These are phyloP conservation scores for Kwoniella dejecticola DNA, from an alignment of 768 basidiomycete species.

Conservation along the genomic window DNA sequence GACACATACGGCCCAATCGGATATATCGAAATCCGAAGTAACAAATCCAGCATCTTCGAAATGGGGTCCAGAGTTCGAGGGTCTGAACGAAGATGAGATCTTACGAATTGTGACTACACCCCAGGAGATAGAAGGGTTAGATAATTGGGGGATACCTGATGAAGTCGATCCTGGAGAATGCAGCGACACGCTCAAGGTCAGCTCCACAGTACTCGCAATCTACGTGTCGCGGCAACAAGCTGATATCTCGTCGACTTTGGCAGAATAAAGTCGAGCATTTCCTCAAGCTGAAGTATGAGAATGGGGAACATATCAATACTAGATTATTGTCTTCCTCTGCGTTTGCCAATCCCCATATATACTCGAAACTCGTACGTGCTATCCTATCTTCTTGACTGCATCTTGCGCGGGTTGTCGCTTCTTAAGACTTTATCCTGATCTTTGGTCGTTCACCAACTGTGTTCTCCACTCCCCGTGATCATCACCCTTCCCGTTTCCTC, in stretches of 20 bases:
- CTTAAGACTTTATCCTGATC: neutral
- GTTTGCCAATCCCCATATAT: slow-evolving; percentile 96
- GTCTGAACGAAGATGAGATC: slow-evolving; percentile 43
- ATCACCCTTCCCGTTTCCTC: too few relatives aligned
- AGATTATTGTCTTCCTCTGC: slow-evolving; percentile 88
- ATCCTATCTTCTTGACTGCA: neutral
- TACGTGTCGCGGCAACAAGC: neutral
- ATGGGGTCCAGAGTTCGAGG: slow-evolving; percentile 18
- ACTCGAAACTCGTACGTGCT: slow-evolving; percentile 70
- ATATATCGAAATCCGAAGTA: slow-evolving; percentile 22
- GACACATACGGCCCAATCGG: slow-evolving; percentile 40
- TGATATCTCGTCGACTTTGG: neutral
- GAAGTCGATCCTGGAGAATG: slow-evolving; percentile 29
- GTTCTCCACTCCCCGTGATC: too few relatives aligned
- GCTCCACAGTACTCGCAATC: neutral
- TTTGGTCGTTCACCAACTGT: too few relatives aligned
- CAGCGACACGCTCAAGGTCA: slow-evolving; percentile 33
- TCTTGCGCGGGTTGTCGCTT: neutral
- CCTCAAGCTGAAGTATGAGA: slow-evolving; percentile 68
- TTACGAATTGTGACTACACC: slow-evolving; percentile 38
- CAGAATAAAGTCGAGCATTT: slow-evolving; percentile 84
- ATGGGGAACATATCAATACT: slow-evolving; percentile 91
- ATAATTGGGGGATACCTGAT: slow-evolving; percentile 53
- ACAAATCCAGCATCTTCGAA: slow-evolving; percentile 6
- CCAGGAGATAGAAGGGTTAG: slow-evolving; percentile 25